A percentile compares a stretch with the other conserved stretches of the same genome.
Evolutionary conservation across 768 basidiomycete genomes (phyloP).

Genomic region (Suillus decipiens): DNA sequence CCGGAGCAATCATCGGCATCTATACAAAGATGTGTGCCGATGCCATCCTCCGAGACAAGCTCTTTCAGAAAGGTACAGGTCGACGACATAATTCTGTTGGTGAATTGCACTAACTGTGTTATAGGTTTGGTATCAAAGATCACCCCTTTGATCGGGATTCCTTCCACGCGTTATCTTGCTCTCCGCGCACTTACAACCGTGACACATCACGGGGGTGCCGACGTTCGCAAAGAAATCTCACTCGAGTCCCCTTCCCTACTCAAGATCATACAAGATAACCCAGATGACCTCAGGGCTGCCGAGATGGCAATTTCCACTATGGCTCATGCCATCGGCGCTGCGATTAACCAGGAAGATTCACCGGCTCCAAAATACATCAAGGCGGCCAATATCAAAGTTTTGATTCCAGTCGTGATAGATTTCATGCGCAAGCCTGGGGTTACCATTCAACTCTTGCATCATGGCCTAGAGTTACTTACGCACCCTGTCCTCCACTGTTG

Average conservation of each 20-base stretch:
- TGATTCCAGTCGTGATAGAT: constrained; percentile 45
- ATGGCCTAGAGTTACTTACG: constrained; percentile 51
- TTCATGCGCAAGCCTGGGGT: constrained; percentile 46
- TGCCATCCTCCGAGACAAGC: constrained; percentile 57
- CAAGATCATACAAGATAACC: constrained; percentile 47
- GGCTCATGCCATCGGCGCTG: constrained; percentile 50
- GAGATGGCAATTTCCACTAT: constrained; percentile 55
- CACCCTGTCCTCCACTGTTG: constrained; percentile 46
- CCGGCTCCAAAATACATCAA: constrained; percentile 40
- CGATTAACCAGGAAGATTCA: constrained; percentile 41
- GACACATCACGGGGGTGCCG: constrained; percentile 60
- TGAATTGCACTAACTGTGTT: constrained; percentile 1
- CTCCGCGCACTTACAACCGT: constrained; percentile 57
- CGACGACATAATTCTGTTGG: neutral
- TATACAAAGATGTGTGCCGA: constrained; percentile 66
- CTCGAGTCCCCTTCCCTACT: constrained; percentile 42
- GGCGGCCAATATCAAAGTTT: constrained; percentile 43
- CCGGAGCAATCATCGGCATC: constrained; percentile 60
- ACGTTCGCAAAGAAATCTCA: constrained; percentile 53
- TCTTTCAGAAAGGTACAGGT: constrained; percentile 54
- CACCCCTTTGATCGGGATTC: constrained; percentile 51
- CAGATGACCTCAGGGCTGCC: constrained; percentile 49
- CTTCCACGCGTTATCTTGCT: constrained; percentile 51
- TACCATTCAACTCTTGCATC: constrained; percentile 47
- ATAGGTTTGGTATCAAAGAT: constrained; percentile 60